Evolutionary conservation across 305 asterid species (phyloP), one percentile per base, ranked within the genome.

Genomic region (Fraxinus angustifolia): DNA sequence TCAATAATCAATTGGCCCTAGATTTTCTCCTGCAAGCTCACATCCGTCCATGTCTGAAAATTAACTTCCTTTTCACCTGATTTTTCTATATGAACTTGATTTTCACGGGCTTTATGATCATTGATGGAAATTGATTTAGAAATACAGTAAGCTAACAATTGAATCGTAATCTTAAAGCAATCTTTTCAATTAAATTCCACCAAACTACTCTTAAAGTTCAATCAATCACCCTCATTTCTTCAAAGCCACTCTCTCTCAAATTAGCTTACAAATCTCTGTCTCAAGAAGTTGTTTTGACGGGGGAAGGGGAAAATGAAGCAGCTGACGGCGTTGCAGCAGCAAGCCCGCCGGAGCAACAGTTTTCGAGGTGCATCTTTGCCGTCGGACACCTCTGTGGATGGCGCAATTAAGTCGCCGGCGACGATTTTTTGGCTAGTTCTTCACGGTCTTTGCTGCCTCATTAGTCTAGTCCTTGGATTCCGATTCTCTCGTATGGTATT

Each of bases 381-480:
- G 77, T 82, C 89, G 58, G 99, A 95, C 78, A 82, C 95, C 79
- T 78, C 95, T 4, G 91, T 85, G 35, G 95, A 93, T 48, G 93
- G 90, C 19, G 85, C 90, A 14, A 84, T 84, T 26, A 93, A 90
- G 84, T 93, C 99, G 2, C 96, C 98, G 86, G 91, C 89, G 80
- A 85, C 94, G 2, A 80, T 94, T 50, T 92, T 96, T 85, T 94
- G 98, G 98, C 87, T 93, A 6, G 11, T 92, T 30, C 72, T 96
- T 62, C 99, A 96, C 53, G 93, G 92, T 0, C 80, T 93, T 28
- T 94, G 98, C 85, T 96, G 99, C 80, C 87, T 96, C 4, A 91
- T 94, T 58, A 93, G 97, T 83, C 90, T 94, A 30, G 91, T 91
- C 56, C 93, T 94, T 56, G 99, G 99, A 2, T 96, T 96, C 87